A percentile compares a stretch with the other conserved stretches of the same genome.
phyloP scores from a whole-genome alignment of 768 basidiomycete species.

The Mycena metata region DNA sequence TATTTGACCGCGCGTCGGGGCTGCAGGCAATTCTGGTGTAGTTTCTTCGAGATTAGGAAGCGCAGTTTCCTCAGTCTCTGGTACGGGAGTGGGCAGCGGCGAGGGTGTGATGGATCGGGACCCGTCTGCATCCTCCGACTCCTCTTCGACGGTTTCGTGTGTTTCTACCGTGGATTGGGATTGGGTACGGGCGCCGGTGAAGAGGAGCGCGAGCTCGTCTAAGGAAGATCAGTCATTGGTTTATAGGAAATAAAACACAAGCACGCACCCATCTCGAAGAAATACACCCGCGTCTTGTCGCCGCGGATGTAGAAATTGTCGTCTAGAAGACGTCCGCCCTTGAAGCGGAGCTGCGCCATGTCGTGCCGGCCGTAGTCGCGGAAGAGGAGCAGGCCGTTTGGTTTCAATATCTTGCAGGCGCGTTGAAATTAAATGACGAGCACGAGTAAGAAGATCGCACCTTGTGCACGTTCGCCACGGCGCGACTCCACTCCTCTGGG shows the following conservation, averaged over 20 bases:
- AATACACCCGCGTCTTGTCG: constrained; percentile 97
- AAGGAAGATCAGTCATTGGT: neutral
- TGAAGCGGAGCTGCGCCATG: constrained; percentile 95
- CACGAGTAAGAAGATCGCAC: constrained; percentile 54
- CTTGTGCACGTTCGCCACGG: constrained; percentile 83
- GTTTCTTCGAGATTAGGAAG: neutral
- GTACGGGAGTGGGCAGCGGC: neutral
- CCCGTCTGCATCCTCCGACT: constrained; percentile 38
- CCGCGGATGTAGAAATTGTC: constrained; percentile 97
- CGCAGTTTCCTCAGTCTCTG: neutral
- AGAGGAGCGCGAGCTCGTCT: constrained; percentile 87
- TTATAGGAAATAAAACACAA: neutral
- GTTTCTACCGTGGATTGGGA: constrained; percentile 50
- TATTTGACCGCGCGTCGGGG: constrained; percentile 34
- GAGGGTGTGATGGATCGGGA: constrained; percentile 1
- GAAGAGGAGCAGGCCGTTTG: constrained; percentile 85
- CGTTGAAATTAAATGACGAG: neutral
- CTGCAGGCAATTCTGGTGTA: neutral
- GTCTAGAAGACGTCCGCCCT: constrained; percentile 85
- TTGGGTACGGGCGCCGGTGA: constrained; percentile 71
- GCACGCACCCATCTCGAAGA: constrained; percentile 85
- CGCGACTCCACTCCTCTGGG: constrained; percentile 90
- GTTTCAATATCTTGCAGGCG: constrained; percentile 83
- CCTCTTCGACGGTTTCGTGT: constrained; percentile 54
- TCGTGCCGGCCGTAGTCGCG: constrained; percentile 97